Percentiles rank a stretch among this genome's conserved stretches.
Evolutionary conservation across 164 flowering plant genomes (phyloP).

Genomic region (Umbilicus rupestris): DNA sequence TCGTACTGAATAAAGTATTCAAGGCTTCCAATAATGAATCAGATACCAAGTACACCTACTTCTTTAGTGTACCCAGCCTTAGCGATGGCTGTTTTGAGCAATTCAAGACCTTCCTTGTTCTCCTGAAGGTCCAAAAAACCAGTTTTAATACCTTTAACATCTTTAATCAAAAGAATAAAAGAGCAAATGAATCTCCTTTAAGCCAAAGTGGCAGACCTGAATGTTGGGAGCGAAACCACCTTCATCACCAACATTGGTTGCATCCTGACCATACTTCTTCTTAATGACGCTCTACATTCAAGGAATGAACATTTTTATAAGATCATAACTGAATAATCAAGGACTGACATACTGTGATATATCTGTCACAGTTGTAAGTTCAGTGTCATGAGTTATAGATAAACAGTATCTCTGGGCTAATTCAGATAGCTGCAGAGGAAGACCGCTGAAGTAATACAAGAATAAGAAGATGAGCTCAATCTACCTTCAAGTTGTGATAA

Average conservation of each 20-base stretch:
- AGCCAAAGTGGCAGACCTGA: slow-evolving; percentile 33
- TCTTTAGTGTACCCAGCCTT: slow-evolving; percentile 81
- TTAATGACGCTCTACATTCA: slow-evolving; percentile 58
- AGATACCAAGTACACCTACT: slow-evolving; percentile 25
- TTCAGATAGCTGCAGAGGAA: background rate
- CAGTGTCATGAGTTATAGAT: background rate
- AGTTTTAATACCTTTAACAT: background rate
- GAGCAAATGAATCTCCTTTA: too few species aligned
- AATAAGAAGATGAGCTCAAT: background rate
- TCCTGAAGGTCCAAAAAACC: slow-evolving; percentile 32
- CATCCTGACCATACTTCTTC: slow-evolving; percentile 92
- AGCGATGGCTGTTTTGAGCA: slow-evolving; percentile 82
- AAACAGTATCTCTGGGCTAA: background rate
- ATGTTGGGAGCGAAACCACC: slow-evolving; percentile 97
- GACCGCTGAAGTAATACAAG: background rate
- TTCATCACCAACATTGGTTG: slow-evolving; percentile 97
- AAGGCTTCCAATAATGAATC: background rate
- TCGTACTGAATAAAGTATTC: background rate
- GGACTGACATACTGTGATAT: background rate
- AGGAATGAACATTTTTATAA: background rate
- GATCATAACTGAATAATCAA: background rate
- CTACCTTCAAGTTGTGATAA: slow-evolving; percentile 72
- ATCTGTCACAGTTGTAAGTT: background rate
- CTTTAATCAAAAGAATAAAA: background rate
- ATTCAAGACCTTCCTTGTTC: slow-evolving; percentile 89